Base-by-base conservation (phyloP, 495 filamentous ascomycete species). In the Penicillium goetzii region DNA sequence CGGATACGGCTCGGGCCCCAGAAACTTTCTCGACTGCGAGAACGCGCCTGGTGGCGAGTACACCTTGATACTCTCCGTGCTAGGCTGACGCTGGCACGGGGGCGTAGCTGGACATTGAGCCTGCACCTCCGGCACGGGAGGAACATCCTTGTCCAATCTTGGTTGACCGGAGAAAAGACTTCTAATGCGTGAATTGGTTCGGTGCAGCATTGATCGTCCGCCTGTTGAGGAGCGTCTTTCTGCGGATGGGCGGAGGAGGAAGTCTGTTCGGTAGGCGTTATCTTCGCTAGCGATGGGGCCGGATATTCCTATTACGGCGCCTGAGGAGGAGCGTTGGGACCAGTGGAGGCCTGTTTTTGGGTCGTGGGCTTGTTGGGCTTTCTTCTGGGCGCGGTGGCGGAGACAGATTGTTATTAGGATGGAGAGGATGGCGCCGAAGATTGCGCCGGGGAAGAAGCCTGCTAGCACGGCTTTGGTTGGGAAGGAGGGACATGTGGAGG, bases 51-150 rank as follows among this genome's bases (percentile, higher is more conserved):
- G 85, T 58, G 90, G 89, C 6, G 88, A 85, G 73, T 89, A 92
- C 15, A 92, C 81, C 64, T 86, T 85, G 68, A 92, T 91, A 73
- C 84, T 88, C 72, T 89, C 86, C 34, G 76, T 83, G 66, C 87
- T 89, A 1, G 81, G 79, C 68, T 86, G 80, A 2, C 84, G 77
- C 45, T 80, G 71, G n/a, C 63, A 58, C 4, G 77, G 72, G 0
- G 76, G 73, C 26, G 79, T 74, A 40, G 75, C 49, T 1, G 76
- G 76, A 47, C 67, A 63, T 23, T 61, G 26, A 4, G 21, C 52
- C 14, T 38, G 52, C n/a, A 55, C 17, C 28, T 40, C 45, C 30
- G 72, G 67, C 0, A 71, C 23, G 5, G 70, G 67, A 3, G 72
- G 68, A 9, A 69, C 58, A 40, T 68, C 65, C 21, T 67, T 67